Evolutionary conservation across 176 grass and related monocot species (phyloP).

Genomic region (Oryza glaberrima): DNA sequence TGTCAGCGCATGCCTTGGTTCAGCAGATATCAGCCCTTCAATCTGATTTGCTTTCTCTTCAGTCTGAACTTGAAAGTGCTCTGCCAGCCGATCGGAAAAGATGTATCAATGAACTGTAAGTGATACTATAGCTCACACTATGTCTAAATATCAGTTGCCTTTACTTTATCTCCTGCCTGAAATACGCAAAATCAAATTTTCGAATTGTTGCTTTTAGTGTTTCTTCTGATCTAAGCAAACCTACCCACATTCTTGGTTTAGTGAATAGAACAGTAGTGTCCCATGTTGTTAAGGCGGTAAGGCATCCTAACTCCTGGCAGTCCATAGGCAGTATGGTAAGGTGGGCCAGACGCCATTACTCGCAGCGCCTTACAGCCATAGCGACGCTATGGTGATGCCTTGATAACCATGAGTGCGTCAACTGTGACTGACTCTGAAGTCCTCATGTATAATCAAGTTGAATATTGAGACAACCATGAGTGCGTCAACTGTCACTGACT

Average conservation of each 20-base stretch:
- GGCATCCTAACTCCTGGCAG: too few species aligned
- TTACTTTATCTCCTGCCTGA: conserved; percentile 22
- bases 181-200: neutral
- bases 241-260: conserved; percentile 16
- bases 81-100: conserved; percentile 84
- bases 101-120: conserved; percentile 98
- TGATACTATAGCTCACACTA: conserved; percentile 19
- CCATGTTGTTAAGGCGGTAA: too few species aligned
- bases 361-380: too few species aligned
- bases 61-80: conserved; percentile 90
- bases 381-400: too few species aligned
- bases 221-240: conserved; percentile 15
- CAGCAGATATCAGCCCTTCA: conserved; percentile 86
- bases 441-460: neutral
- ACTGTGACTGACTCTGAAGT: neutral
- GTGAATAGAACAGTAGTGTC: conserved; percentile 15
- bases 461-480: neutral
- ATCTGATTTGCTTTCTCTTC: conserved; percentile 88
- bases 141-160: conserved; percentile 15
- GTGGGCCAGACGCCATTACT: too few species aligned
- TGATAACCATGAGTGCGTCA: neutral
- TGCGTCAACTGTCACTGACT: neutral
- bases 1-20: conserved; percentile 93
- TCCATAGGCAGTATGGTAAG: too few species aligned
- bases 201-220: neutral